phyloP scores from a whole-genome alignment of 306 rosid species.

The Prunus salicina region DNA sequence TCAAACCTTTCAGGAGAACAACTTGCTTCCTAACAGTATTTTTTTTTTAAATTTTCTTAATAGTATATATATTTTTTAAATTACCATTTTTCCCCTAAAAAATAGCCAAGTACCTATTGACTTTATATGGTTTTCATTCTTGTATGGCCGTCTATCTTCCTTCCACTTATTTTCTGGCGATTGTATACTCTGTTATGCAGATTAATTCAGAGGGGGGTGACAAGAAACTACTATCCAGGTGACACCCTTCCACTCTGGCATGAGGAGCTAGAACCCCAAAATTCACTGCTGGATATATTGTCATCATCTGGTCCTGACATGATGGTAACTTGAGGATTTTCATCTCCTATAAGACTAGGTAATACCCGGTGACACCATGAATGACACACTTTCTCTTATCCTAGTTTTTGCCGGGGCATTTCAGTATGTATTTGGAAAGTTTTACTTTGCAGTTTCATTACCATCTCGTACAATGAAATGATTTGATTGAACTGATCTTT shows the following conservation, averaged over 20 bases:
- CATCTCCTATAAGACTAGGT: neutral
- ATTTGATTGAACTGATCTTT: neutral
- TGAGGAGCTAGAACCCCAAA: slow-evolving; percentile 73
- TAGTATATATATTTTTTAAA: neutral
- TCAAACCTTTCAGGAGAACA: neutral
- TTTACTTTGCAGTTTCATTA: neutral
- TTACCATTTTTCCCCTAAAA: neutral
- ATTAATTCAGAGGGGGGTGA: slow-evolving; percentile 91
- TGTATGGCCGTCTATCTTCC: neutral
- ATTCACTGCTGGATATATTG: slow-evolving; percentile 66
- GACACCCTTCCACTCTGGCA: slow-evolving; percentile 88
- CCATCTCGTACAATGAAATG: neutral
- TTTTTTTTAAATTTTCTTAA: neutral
- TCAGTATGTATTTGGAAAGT: neutral
- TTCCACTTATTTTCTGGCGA: neutral
- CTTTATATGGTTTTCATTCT: neutral
- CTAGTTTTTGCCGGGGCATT: neutral
- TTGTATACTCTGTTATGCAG: slow-evolving; percentile 26
- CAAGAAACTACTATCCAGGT: slow-evolving; percentile 71
- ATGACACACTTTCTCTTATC: neutral
- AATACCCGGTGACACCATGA: neutral
- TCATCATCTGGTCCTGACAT: neutral
- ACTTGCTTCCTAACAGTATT: too few species aligned
- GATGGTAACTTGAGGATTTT: neutral
- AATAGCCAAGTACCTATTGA: neutral